These are phyloP conservation scores for Diplotaxis tenuifolia DNA, from an alignment of 345 rosid species.

Conservation along the genomic window DNA sequence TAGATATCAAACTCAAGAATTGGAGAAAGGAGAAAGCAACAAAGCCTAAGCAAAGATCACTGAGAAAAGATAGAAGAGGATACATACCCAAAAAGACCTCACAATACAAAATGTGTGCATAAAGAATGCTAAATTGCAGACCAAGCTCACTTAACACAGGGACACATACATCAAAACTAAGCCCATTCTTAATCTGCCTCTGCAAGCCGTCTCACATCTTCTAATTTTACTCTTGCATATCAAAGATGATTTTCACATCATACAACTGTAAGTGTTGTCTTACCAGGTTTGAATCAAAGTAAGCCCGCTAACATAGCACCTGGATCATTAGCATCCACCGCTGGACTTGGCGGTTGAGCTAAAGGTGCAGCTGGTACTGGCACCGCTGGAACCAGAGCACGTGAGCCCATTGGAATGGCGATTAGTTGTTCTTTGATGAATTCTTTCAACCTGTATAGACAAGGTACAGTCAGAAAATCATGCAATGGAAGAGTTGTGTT, in stretches of 20 bases:
- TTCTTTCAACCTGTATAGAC: constrained; percentile 77
- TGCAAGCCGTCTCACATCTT: constrained; percentile 1
- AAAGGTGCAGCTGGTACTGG: constrained; percentile 45
- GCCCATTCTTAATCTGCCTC: background rate
- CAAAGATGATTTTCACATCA: background rate
- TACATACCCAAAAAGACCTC: background rate
- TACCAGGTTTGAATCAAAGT: constrained; percentile 43
- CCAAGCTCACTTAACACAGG: constrained; percentile 11
- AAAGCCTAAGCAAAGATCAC: background rate
- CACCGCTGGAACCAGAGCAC: constrained; percentile 44
- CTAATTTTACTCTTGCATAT: constrained; percentile 4
- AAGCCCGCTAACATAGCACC: constrained; percentile 87
- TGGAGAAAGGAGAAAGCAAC: background rate
- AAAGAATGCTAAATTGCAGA: constrained; percentile 16
- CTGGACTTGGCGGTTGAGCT: constrained; percentile 47
- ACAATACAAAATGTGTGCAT: constrained; percentile 22
- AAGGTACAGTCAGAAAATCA: constrained; percentile 17
- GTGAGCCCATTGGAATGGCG: constrained; percentile 50
- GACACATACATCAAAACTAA: background rate
- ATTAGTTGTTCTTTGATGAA: constrained; percentile 83
- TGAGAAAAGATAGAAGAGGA: background rate
- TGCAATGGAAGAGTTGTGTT: background rate
- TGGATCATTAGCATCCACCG: constrained; percentile 60
- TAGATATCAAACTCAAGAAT: background rate
- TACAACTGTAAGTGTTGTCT: constrained; percentile 7